A percentile compares a stretch with the other conserved stretches of the same genome.
phyloP scores from a whole-genome alignment of 257 asterid species.

The Galeopsis tetrahit region DNA sequence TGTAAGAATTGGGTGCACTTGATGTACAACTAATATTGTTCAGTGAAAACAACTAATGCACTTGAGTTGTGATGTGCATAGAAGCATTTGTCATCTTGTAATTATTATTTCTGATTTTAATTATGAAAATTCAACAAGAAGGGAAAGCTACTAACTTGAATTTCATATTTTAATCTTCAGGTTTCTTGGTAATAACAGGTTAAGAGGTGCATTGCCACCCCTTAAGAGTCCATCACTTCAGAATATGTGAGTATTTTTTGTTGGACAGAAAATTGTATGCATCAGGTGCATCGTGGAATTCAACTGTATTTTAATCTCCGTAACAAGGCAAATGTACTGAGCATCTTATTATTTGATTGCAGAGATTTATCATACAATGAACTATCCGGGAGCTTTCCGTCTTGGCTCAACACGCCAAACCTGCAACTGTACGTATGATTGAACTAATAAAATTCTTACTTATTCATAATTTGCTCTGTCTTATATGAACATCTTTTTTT shows the following conservation, averaged over 20 bases:
- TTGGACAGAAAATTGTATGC: not conserved
- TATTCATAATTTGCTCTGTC: constrained; percentile 4
- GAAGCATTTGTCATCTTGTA: not conserved
- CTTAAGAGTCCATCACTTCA: constrained; percentile 49
- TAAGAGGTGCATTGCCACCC: constrained; percentile 63
- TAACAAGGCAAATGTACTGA: constrained; percentile 1
- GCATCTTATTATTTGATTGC: constrained; percentile 31
- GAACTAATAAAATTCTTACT: not conserved
- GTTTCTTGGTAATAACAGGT: constrained; percentile 79
- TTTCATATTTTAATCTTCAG: constrained; percentile 42
- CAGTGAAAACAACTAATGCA: too few relatives aligned
- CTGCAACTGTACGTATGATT: constrained; percentile 55
- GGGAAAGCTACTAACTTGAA: not conserved
- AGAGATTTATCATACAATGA: constrained; percentile 85
- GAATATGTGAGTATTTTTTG: constrained; percentile 51
- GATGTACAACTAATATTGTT: not conserved
- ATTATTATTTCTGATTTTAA: constrained; percentile 12
- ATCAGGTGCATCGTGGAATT: not conserved
- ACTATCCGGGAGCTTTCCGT: constrained; percentile 73
- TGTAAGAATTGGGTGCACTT: constrained; percentile 40
- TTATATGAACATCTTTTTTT: not conserved
- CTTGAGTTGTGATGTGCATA: not conserved
- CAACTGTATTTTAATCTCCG: not conserved
- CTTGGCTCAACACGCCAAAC: constrained; percentile 58
- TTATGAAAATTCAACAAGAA: not conserved